Evolutionary conservation across 371 early-diverging fungal genomes (phyloP), one percentile per base, ranked within the genome.

Genomic region (Lichtheimia ramosa): DNA sequence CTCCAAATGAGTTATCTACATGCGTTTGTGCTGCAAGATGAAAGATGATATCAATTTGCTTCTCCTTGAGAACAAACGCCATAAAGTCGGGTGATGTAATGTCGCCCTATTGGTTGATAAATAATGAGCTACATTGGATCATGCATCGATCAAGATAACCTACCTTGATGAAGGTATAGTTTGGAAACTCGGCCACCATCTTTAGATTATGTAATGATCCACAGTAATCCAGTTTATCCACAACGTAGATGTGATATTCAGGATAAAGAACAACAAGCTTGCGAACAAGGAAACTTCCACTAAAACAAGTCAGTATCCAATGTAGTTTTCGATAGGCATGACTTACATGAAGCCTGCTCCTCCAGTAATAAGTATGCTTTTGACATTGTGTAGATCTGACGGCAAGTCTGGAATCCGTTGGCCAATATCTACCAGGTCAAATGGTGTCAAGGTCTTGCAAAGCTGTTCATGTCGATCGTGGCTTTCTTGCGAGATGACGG

Each of bases 301-400:
- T 83, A 64, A 24, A 20, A 49, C 43, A 54, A 40, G 34, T 34
- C 34, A 34, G 34, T 34, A 34, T 34, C 10, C 10, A 34, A 8
- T 5, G 34, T 34, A 8, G 6, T 34, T 8, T 10, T 8, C 34
- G 34, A 34, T 10, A 4, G 10, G 34, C 8, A 34, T 7, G 25
- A 63, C 82, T 77, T 74, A 92, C 92, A 92, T 92, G 79, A 94
- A 94, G 5, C 94, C 94, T 18, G 94, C 93, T 34, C 92, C 93
- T 48, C 94, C 94, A 0, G 94, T 94, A n/a, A 94, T 69, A 23
- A 94, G 76, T 27, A 93, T 85, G 40, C 78, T 81, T 58, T 77
- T 84, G 34, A 77, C 54, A 46, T 68, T 63, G 12, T 57, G 55
- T 15, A 81, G 63, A 40, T 71, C 76, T 18, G 65, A 18, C 7